phyloP scores from a whole-genome alignment of 352 stramenopile genomes.

The Globisporangium paroecandrum region DNA sequence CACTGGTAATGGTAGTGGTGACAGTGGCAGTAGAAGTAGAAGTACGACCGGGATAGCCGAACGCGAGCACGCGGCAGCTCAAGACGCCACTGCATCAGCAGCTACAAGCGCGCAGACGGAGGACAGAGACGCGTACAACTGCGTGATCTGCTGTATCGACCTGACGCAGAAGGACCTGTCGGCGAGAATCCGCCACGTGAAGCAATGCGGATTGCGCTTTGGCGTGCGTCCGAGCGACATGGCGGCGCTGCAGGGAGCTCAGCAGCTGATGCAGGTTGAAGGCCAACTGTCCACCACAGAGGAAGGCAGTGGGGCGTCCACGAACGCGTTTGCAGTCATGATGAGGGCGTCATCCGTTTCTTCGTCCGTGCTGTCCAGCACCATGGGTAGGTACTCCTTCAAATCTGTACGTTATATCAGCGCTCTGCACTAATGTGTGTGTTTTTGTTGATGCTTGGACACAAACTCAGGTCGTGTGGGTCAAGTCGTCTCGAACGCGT shows the following conservation, averaged over 20 bases:
- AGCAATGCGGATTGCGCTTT: slow-evolving; percentile 68
- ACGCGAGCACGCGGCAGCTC: neutral
- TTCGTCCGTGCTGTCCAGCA: slow-evolving; percentile 1
- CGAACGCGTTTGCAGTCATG: slow-evolving; percentile 59
- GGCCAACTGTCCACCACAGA: neutral
- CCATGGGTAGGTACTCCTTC: slow-evolving; percentile 7
- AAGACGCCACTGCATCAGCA: neutral
- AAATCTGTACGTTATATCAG: neutral
- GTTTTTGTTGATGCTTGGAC: neutral
- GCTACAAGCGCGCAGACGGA: neutral
- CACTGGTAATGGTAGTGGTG: neutral
- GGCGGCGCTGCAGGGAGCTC: slow-evolving; percentile 21
- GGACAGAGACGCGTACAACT: slow-evolving; percentile 28
- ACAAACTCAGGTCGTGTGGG: slow-evolving; percentile 10
- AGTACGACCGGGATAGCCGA: slow-evolving; percentile 8
- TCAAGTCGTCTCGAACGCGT: slow-evolving; percentile 49
- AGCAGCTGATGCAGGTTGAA: slow-evolving; percentile 5
- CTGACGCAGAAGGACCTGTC: slow-evolving; percentile 37
- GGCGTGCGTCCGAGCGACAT: slow-evolving; percentile 56
- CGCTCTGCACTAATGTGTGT: neutral
- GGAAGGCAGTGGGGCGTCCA: neutral
- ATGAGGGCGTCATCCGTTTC: slow-evolving; percentile 40
- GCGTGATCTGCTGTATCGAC: slow-evolving; percentile 65
- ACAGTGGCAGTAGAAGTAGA: neutral
- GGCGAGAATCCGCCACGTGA: slow-evolving; percentile 72